Base-by-base conservation (phyloP, 176 grass and related monocot genomes). In the Saccharum spontaneum region DNA sequence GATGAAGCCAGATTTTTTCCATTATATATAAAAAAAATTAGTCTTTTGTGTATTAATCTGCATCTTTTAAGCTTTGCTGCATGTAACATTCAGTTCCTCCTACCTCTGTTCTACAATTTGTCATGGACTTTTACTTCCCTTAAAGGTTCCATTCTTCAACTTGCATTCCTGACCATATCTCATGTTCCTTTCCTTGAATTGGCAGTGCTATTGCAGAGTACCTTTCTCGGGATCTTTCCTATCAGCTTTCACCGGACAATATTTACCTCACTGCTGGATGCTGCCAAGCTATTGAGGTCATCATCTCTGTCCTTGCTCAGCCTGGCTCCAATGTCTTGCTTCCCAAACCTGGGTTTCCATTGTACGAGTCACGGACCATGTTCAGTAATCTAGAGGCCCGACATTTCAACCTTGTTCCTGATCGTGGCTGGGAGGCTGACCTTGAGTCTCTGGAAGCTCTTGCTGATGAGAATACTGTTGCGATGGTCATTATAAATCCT, bases 231-330 rank as follows among this genome's bases (percentile, higher is more conserved):
- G 89, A 89, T 40, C 82, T 94, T 10, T 84, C 89, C 3, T 89
- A 91, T 43, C 39, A 87, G 22, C 63, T 91, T 1, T 83, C 87
- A 1, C 4, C 73, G 0, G 89, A 89, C 4, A 87, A 94, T 22
- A 72, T 94, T 75, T 94, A 91, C 92, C 84, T 94, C 37, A 94
- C 92, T 0, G 81, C 57, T 0, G 89, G 92, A 28, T 88, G 92
- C 55, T 66, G 87, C 3, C 92, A 94, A 16, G 92, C 89, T 34
- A 94, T 94, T 2, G 89, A 94, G 69, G 90, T 94, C 18, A 6
- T 87, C 5, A 64, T 91, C 67, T 71, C 84, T 0, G 84, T 89
- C 1, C 84, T 94, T 0, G 78, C 84, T 23, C 82, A 73, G 4
- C 87, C 82, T 11, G 92, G 87, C 48, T 81, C 84, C 15, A 94